Percentiles rank a stretch among this genome's conserved stretches.
These are phyloP conservation scores for Candida peoriensis DNA, from an alignment of 805 yeast species.

Conservation along the genomic window DNA sequence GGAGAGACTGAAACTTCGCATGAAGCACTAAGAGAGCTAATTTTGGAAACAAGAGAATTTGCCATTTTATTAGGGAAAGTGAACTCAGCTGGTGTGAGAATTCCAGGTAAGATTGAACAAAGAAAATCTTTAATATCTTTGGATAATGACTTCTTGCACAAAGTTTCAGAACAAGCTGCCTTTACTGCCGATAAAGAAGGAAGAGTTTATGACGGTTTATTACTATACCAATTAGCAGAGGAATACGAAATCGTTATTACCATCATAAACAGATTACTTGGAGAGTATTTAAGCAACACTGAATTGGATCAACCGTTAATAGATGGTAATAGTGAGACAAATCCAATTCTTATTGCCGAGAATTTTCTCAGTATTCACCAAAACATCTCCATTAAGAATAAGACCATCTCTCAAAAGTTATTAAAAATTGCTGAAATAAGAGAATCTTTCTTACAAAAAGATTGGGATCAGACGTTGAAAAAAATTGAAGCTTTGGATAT, in stretches of 20 bases:
- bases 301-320: conserved; percentile 54
- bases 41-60: conserved; percentile 83
- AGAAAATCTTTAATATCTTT: conserved; percentile 64
- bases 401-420: conserved; percentile 61
- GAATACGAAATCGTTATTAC: conserved; percentile 78
- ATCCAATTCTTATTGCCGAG: conserved; percentile 34
- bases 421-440: conserved; percentile 67
- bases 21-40: conserved; percentile 77
- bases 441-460: conserved; percentile 45
- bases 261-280: conserved; percentile 68
- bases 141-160: conserved; percentile 55
- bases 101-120: conserved; percentile 79
- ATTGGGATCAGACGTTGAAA: conserved; percentile 55
- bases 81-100: conserved; percentile 66
- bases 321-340: conserved; percentile 39
- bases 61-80: conserved; percentile 79
- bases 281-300: conserved; percentile 68
- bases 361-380: conserved; percentile 43
- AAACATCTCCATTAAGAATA: conserved; percentile 53
- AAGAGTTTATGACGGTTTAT: conserved; percentile 74
- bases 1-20: conserved; percentile 56
- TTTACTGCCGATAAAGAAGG: conserved; percentile 88
- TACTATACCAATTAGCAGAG: conserved; percentile 82
- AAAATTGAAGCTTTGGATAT: conserved; percentile 56
- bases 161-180: conserved; percentile 83